Percentiles rank a stretch among this genome's conserved stretches.
These are phyloP conservation scores for Huntiella moniliformis DNA, from an alignment of 2,329 filamentous ascomycete genomes.

Conservation along the genomic window DNA sequence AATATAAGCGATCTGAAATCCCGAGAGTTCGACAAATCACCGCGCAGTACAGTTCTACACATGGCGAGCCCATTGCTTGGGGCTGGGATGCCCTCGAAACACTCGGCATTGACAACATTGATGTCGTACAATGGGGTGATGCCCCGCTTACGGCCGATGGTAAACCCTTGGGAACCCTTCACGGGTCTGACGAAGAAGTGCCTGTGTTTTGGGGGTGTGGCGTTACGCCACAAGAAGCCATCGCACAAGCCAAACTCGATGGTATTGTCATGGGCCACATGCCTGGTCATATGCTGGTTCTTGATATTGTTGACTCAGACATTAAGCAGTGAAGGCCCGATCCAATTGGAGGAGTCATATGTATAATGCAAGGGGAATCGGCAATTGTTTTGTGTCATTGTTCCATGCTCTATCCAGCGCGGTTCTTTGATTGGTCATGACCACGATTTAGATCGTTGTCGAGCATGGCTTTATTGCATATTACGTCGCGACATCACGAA, in stretches of 20 bases:
- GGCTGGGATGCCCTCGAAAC: conserved; percentile 36
- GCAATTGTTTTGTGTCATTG: too few relatives aligned
- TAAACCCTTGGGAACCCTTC: conserved; percentile 16
- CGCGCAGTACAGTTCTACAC: conserved; percentile 33
- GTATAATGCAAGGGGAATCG: too few relatives aligned
- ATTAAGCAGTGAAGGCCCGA: neutral
- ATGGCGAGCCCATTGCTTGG: conserved; percentile 47
- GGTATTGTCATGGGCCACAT: conserved; percentile 42
- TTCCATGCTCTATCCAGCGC: too few relatives aligned
- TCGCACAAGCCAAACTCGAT: conserved; percentile 33
- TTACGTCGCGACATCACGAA: too few relatives aligned
- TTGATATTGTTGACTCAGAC: conserved; percentile 22
- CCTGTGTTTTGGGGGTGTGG: conserved; percentile 42
- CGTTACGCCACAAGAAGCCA: conserved; percentile 46
- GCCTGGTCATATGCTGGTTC: conserved; percentile 42
- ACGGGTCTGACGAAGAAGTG: conserved; percentile 24
- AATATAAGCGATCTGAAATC: conserved; percentile 31
- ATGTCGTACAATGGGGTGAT: conserved; percentile 38
- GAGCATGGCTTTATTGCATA: too few relatives aligned
- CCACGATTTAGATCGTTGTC: too few relatives aligned
- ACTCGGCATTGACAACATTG: conserved; percentile 36
- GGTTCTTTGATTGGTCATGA: too few relatives aligned
- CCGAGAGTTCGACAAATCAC: conserved; percentile 36
- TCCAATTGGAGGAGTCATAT: too few relatives aligned
- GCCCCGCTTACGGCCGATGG: conserved; percentile 23